These are phyloP conservation scores for Xerocomus spinulosus DNA, from an alignment of 768 basidiomycete genomes.

Conservation along the genomic window DNA sequence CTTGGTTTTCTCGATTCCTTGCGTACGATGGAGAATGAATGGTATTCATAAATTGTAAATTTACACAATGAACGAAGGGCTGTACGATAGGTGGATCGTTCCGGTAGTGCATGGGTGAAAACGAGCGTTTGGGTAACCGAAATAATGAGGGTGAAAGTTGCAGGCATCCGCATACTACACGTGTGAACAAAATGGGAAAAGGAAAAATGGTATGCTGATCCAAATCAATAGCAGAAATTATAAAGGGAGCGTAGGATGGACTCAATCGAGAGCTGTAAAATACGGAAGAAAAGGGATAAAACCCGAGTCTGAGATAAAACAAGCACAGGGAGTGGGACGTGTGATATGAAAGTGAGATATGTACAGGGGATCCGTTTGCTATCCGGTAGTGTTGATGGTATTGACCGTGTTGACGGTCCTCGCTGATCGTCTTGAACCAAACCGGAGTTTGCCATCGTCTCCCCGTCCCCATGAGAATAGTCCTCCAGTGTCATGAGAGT, in stretches of 20 bases:
- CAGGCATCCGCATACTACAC: conserved; percentile 32
- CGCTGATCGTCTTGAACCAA: conserved; percentile 65
- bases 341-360: not conserved
- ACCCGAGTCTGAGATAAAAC: conserved; percentile 1
- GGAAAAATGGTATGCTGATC: conserved; percentile 11
- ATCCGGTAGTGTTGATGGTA: conserved; percentile 15
- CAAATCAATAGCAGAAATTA: conserved; percentile 28
- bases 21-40: conserved; percentile 3
- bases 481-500: conserved; percentile 64
- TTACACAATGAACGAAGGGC: conserved; percentile 21
- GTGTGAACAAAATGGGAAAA: conserved; percentile 17
- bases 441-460: conserved; percentile 64
- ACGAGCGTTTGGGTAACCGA: conserved; percentile 11
- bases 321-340: conserved; percentile 5
- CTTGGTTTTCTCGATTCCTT: not conserved
- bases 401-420: conserved; percentile 34
- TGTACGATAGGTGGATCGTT: conserved; percentile 20
- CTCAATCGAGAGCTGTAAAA: conserved; percentile 17
- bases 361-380: conserved; percentile 1
- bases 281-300: conserved; percentile 2
- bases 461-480: conserved; percentile 66
- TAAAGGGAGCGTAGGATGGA: conserved; percentile 30
- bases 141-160: conserved; percentile 1
- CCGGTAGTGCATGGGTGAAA: conserved; percentile 10
- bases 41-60: conserved; percentile 15